Conservation (phyloP, 805 yeast genomes). For the Yamadazyma ubonensis region DNA sequence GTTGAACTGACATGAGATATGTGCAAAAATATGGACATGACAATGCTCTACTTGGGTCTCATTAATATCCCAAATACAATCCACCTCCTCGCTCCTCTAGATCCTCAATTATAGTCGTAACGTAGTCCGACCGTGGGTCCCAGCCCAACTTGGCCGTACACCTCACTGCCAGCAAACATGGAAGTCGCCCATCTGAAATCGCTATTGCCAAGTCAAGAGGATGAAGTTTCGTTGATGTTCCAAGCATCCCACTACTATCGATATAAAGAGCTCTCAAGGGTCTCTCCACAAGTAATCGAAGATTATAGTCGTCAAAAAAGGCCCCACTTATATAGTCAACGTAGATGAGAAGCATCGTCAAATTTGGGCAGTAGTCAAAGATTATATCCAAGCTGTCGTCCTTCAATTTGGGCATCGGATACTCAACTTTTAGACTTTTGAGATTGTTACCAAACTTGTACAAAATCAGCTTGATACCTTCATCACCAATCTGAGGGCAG, state of each 20-base stretch:
- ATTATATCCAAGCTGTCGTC: constrained; percentile 71
- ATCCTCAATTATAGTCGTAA: constrained; percentile 54
- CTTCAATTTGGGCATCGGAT: constrained; percentile 83
- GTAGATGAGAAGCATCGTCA: constrained; percentile 60
- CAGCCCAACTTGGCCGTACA: constrained; percentile 83
- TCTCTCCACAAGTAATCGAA: constrained; percentile 26
- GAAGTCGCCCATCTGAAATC: constrained; percentile 72
- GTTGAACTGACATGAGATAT: too few relatives aligned
- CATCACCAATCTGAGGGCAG: constrained; percentile 75
- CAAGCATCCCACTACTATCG: constrained; percentile 83
- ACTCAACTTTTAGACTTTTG: constrained; percentile 62
- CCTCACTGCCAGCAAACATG: constrained; percentile 59
- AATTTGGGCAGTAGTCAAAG: constrained; percentile 73
- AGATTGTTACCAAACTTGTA: constrained; percentile 65
- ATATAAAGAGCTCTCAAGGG: constrained; percentile 65
- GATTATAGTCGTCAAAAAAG: constrained; percentile 35
- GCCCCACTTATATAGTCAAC: constrained; percentile 70
- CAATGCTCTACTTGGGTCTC: too few relatives aligned
- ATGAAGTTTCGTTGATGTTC: constrained; percentile 77
- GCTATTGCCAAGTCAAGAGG: constrained; percentile 91
- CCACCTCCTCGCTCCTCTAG: constrained; percentile 78
- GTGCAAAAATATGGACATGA: too few relatives aligned
- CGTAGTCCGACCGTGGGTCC: constrained; percentile 53
- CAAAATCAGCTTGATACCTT: constrained; percentile 61
- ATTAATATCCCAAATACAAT: constrained; percentile 49